Conservation (phyloP, 495 filamentous ascomycete species). For the Pseudoneurospora amorphoporcata region DNA sequence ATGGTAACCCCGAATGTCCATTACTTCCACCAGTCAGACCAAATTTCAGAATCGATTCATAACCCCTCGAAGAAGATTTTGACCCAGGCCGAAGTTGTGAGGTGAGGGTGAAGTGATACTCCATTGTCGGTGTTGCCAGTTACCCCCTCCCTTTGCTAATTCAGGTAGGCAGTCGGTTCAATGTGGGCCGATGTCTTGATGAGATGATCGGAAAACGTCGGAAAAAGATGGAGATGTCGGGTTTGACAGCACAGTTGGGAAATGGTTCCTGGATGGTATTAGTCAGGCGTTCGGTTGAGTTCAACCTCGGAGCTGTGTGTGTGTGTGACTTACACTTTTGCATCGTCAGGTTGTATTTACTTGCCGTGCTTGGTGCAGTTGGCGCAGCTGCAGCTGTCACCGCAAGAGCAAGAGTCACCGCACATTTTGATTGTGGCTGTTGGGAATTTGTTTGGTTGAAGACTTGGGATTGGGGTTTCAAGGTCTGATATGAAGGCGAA, state of each 20-base stretch:
- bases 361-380: constrained; percentile 15
- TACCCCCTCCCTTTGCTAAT: background rate
- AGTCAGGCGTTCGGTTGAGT: background rate
- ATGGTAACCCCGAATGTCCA: background rate
- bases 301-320: background rate
- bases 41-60: background rate
- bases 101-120: background rate
- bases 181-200: background rate
- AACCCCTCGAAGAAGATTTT: background rate
- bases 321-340: background rate
- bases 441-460: background rate
- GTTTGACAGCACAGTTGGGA: background rate
- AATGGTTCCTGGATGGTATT: background rate
- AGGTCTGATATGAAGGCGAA: background rate
- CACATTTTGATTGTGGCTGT: constrained; percentile 14
- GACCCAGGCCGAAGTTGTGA: background rate
- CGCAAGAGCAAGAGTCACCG: constrained; percentile 14
- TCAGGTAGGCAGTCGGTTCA: background rate
- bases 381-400: constrained; percentile 13
- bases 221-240: background rate
- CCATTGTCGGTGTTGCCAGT: background rate
- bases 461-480: background rate
- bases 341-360: constrained; percentile 1
- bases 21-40: background rate
- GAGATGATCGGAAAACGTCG: background rate